These are phyloP conservation scores for Lagenaria siceraria DNA, from an alignment of 306 rosid genomes.

Conservation along the genomic window DNA sequence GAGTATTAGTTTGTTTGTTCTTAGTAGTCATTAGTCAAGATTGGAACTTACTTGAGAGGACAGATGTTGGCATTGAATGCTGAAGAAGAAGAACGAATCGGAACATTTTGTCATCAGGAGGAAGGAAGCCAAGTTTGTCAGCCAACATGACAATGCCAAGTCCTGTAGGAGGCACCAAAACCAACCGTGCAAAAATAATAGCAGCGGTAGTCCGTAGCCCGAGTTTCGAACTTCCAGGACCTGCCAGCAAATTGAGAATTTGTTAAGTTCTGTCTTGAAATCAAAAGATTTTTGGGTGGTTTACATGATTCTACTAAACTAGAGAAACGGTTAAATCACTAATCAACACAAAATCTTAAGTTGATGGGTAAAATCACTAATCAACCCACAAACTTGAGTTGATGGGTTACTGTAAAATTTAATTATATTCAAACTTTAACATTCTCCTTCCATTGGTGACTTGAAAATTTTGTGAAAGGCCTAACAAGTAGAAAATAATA, in stretches of 20 bases:
- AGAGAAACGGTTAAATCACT: not conserved
- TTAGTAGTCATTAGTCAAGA: not conserved
- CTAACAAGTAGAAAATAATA: not conserved
- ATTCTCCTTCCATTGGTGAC: too few species aligned
- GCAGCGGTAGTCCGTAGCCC: conserved; percentile 83
- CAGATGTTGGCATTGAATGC: conserved; percentile 97
- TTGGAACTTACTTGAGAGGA: conserved; percentile 57
- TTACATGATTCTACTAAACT: not conserved
- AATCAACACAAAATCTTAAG: not conserved
- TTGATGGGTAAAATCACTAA: not conserved
- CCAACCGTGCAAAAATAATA: conserved; percentile 58
- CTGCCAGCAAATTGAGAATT: conserved; percentile 28
- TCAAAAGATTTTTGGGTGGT: not conserved
- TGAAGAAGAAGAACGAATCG: conserved; percentile 86
- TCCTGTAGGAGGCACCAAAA: conserved; percentile 84
- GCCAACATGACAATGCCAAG: conserved; percentile 80
- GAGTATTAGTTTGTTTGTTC: too few species aligned
- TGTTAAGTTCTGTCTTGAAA: not conserved
- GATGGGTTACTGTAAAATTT: not conserved
- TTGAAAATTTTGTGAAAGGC: not conserved
- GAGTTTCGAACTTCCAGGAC: conserved; percentile 96
- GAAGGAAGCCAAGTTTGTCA: conserved; percentile 94
- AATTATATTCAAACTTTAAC: too few species aligned
- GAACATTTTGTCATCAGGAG: conserved; percentile 75
- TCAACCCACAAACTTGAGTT: not conserved